Evolutionary conservation across 2,329 filamentous ascomycete genomes (phyloP).

Genomic region (Aspergillus tanneri): DNA sequence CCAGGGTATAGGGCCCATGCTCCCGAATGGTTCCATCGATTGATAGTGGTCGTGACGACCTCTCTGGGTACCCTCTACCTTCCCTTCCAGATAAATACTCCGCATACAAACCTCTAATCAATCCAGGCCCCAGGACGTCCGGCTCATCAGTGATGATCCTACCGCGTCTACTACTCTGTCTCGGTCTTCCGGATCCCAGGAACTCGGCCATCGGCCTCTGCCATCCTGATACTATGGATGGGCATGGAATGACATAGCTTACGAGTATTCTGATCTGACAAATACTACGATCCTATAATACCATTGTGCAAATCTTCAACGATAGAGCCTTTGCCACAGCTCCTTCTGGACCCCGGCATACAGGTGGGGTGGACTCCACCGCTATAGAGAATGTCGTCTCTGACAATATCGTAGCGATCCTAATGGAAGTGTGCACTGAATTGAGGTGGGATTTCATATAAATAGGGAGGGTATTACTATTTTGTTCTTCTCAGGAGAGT

Average conservation of each 20-base stretch:
- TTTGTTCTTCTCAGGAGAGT: constrained; percentile 62
- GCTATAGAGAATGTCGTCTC: constrained; percentile 32
- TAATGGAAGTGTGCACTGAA: constrained; percentile 50
- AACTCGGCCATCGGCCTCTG: constrained; percentile 62
- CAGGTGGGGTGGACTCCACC: constrained; percentile 51
- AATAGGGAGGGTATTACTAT: constrained; percentile 60
- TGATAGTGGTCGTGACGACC: constrained; percentile 47
- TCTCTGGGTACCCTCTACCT: constrained; percentile 46
- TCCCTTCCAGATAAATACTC: background rate
- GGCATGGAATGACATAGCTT: constrained; percentile 34
- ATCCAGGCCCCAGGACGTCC: constrained; percentile 65
- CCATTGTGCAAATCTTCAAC: constrained; percentile 59
- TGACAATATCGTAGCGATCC: constrained; percentile 55
- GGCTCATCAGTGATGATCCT: constrained; percentile 56
- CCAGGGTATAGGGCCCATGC: constrained; percentile 48
- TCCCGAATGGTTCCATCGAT: constrained; percentile 50
- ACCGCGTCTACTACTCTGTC: constrained; percentile 67
- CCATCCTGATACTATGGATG: constrained; percentile 46
- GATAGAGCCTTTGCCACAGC: constrained; percentile 56
- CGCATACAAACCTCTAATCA: background rate
- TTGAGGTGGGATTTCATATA: constrained; percentile 60
- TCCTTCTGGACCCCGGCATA: constrained; percentile 68
- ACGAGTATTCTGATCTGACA: constrained; percentile 39
- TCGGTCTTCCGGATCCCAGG: constrained; percentile 61
- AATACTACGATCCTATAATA: constrained; percentile 54